A percentile compares a stretch with the other conserved stretches of the same genome.
Conservation (phyloP, 257 asterid species). For the Eustoma russellianum region DNA sequence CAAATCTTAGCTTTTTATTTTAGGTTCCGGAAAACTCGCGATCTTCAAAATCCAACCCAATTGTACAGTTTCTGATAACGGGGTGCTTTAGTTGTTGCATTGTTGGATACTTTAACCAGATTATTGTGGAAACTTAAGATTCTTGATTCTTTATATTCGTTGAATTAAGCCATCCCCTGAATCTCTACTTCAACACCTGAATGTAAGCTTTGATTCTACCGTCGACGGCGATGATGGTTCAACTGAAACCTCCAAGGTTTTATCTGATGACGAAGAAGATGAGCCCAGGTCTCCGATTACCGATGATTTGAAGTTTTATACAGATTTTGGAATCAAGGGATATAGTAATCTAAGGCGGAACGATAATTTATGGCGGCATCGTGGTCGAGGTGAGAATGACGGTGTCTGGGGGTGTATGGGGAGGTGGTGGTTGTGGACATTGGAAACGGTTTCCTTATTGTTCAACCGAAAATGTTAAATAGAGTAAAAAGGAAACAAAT, state of each 20-base stretch:
- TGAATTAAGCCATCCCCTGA: constrained; percentile 33
- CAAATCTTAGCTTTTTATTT: too few species aligned
- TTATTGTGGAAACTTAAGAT: constrained; percentile 41
- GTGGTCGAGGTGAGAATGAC: constrained; percentile 19
- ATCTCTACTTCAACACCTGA: constrained; percentile 23
- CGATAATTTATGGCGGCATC: constrained; percentile 26
- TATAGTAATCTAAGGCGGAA: constrained; percentile 25
- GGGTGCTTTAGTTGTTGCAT: constrained; percentile 70
- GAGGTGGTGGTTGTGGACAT: too few species aligned
- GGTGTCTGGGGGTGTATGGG: too few species aligned
- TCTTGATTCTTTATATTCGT: constrained; percentile 37
- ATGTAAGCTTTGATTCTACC: constrained; percentile 37
- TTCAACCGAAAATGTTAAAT: too few species aligned
- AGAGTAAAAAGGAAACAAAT: too few species aligned
- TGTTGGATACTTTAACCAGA: constrained; percentile 58
- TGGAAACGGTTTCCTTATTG: too few species aligned
- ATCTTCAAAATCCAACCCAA: constrained; percentile 18
- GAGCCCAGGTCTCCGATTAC: constrained; percentile 14
- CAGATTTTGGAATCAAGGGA: constrained; percentile 40
- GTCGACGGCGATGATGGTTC: constrained; percentile 57
- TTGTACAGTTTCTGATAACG: constrained; percentile 61
- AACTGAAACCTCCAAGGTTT: constrained; percentile 26
- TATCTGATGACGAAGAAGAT: constrained; percentile 27
- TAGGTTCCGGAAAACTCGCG: too few species aligned
- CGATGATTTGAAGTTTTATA: constrained; percentile 6